Conservation (phyloP, 176 grass and related monocot species). For the Oryza meyeriana region DNA sequence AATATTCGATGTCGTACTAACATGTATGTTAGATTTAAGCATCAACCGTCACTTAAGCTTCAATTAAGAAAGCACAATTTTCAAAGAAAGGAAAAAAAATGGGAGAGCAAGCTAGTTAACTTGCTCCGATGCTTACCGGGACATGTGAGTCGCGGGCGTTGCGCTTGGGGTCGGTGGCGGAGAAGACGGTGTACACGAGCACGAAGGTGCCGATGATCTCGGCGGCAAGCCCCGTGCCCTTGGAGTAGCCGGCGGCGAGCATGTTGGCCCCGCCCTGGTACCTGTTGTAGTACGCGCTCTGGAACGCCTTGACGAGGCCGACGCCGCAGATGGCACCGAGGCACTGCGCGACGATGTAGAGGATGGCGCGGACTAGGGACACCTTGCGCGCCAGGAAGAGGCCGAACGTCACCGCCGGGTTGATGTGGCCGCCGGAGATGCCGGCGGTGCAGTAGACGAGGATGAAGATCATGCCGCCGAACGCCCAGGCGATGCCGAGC, state of each 20-base stretch:
- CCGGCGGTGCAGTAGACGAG: conserved; percentile 99
- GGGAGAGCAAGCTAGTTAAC: not conserved
- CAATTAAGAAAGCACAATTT: not conserved
- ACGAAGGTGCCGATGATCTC: conserved; percentile 99
- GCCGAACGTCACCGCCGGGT: conserved; percentile 91
- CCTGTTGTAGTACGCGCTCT: conserved; percentile 66
- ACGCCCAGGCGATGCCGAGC: conserved; percentile 95
- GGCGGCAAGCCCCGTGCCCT: conserved; percentile 78
- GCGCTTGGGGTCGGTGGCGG: conserved; percentile 98
- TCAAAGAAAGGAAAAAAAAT: not conserved
- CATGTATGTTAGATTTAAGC: not conserved
- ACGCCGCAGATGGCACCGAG: conserved; percentile 89
- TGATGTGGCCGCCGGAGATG: conserved; percentile 93
- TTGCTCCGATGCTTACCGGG: conserved; percentile 54
- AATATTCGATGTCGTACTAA: not conserved
- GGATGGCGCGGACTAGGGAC: conserved; percentile 75
- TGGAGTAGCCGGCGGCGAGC: conserved; percentile 63
- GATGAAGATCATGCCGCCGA: conserved; percentile 98
- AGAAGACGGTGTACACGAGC: conserved; percentile 99
- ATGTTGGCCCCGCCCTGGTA: conserved; percentile 87
- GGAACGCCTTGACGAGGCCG: conserved; percentile 84
- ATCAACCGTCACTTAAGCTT: conserved; percentile 4
- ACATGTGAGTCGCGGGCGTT: conserved; percentile 96
- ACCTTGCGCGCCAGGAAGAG: conserved; percentile 85
- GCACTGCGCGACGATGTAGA: conserved; percentile 93